Conservation (phyloP, 179 eudicot species). For the Heliamphora pulchella region DNA sequence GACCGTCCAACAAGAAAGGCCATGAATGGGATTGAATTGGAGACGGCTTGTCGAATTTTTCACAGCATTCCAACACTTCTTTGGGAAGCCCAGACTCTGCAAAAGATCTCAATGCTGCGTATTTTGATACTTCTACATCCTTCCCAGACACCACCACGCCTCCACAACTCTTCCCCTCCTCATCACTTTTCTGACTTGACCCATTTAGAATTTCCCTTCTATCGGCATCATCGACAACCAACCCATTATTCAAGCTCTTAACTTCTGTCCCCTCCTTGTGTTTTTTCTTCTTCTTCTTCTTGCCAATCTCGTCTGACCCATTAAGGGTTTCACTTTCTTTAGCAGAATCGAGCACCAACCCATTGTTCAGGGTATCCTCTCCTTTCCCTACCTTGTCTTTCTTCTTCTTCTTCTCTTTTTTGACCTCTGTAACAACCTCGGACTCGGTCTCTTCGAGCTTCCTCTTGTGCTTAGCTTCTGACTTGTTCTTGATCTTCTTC, state of each 20-base stretch:
- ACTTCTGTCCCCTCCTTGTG: slow-evolving; percentile 13
- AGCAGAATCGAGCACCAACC: not conserved
- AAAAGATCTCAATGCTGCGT: slow-evolving; percentile 50
- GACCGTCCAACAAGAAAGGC: slow-evolving; percentile 74
- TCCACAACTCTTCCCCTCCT: slow-evolving; percentile 33
- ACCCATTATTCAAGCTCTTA: slow-evolving; percentile 12
- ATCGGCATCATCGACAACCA: slow-evolving; percentile 9
- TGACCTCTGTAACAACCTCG: slow-evolving; percentile 24
- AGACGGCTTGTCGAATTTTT: slow-evolving; percentile 68
- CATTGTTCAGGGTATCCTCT: slow-evolving; percentile 1
- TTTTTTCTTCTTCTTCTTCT: slow-evolving; percentile 27
- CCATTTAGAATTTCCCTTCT: slow-evolving; percentile 19
- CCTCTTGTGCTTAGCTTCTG: slow-evolving; percentile 35
- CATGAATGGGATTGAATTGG: slow-evolving; percentile 96
- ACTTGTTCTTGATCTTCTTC: slow-evolving; percentile 29
- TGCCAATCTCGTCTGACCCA: slow-evolving; percentile 22
- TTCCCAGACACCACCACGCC: slow-evolving; percentile 78
- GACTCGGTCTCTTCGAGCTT: slow-evolving; percentile 35
- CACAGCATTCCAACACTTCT: slow-evolving; percentile 75
- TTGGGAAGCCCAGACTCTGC: slow-evolving; percentile 51
- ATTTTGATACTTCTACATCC: slow-evolving; percentile 43
- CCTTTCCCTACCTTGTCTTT: slow-evolving; percentile 21
- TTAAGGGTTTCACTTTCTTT: slow-evolving; percentile 10
- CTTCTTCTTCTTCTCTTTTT: slow-evolving; percentile 41
- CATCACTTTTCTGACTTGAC: not conserved